These are phyloP conservation scores for Trichoderma virens DNA, from an alignment of 495 filamentous ascomycete genomes.

Conservation along the genomic window DNA sequence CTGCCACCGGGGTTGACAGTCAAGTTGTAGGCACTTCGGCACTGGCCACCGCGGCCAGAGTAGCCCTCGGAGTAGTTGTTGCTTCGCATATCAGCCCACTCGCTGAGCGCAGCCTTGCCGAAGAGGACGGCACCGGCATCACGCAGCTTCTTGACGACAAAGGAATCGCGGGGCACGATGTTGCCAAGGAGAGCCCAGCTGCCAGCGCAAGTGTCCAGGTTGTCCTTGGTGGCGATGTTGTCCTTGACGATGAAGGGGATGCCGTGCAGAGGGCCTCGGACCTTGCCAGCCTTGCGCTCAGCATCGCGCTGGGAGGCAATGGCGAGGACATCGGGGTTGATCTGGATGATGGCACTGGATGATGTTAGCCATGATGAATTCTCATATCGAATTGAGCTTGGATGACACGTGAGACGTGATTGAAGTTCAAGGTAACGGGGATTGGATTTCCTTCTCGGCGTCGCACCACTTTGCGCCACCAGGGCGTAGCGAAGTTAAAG, in stretches of 20 bases:
- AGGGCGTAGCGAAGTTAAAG: no score
- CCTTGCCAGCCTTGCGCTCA: conserved; percentile 46
- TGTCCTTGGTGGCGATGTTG: conserved; percentile 29
- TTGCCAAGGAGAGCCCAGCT: conserved; percentile 49
- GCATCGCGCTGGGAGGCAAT: conserved; percentile 48
- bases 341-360: conserved; percentile 46
- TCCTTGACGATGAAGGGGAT: conserved; percentile 71
- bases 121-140: conserved; percentile 59
- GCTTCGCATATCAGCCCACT: conserved; percentile 67
- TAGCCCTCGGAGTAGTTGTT: conserved; percentile 66
- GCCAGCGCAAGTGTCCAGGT: conserved; percentile 43
- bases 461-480: no score
- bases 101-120: conserved; percentile 61
- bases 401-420: no score
- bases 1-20: conserved; percentile 61
- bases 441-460: no score
- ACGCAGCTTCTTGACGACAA: conserved; percentile 53
- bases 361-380: background rate
- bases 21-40: conserved; percentile 58
- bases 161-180: conserved; percentile 57
- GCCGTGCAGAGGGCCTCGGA: conserved; percentile 58
- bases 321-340: conserved; percentile 52
- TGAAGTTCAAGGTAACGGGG: no score
- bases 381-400: no score
- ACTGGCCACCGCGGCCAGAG: conserved; percentile 57